Percentiles rank a stretch among this genome's conserved stretches.
phyloP scores from a whole-genome alignment of 768 basidiomycete genomes.

The Boletus speciosus region DNA sequence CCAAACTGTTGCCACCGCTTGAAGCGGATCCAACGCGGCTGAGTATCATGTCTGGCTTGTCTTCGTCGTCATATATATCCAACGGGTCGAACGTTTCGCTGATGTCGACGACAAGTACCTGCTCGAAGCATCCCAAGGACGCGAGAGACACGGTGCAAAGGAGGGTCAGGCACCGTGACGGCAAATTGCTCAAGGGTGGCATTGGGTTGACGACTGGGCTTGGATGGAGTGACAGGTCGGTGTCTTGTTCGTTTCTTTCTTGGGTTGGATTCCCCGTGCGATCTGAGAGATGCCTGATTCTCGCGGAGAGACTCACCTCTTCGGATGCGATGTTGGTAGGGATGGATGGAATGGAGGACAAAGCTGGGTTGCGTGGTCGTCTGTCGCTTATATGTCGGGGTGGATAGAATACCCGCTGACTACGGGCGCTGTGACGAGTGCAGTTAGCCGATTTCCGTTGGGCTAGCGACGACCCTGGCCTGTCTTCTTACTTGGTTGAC shows the following conservation, averaged over 20 bases:
- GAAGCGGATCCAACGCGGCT: conserved; percentile 20
- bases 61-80: conserved; percentile 27
- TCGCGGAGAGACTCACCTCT: conserved; percentile 1
- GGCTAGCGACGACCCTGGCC: background rate
- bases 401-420: conserved; percentile 8
- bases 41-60: conserved; percentile 23
- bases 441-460: conserved; percentile 1
- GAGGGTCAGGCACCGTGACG: conserved; percentile 60
- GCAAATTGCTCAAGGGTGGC: conserved; percentile 52
- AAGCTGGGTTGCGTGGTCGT: background rate
- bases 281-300: background rate
- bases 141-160: conserved; percentile 54
- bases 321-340: background rate
- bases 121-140: conserved; percentile 42
- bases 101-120: conserved; percentile 20
- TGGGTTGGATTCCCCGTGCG: background rate
- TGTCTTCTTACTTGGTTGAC: conserved; percentile 4
- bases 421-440: background rate
- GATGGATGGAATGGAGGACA: background rate
- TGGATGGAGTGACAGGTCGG: conserved; percentile 72
- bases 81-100: conserved; percentile 24
- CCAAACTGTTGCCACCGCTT: conserved; percentile 49
- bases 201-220: conserved; percentile 69
- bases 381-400: conserved; percentile 9
- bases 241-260: conserved; percentile 4